Base-by-base conservation (phyloP, 164 flowering plant species). In the Echeveria elegans region DNA sequence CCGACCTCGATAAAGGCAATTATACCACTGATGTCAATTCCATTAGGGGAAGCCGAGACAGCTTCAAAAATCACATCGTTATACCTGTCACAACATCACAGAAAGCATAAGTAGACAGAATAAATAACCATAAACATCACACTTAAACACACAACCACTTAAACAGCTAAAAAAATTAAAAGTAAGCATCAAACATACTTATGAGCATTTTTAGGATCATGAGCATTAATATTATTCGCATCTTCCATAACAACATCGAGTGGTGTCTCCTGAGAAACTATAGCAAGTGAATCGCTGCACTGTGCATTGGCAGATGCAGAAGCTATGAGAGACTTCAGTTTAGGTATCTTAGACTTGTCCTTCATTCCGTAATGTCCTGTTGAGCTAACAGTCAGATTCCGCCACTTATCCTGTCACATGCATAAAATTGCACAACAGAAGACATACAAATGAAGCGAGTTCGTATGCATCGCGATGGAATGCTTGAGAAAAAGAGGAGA, bases 1-100 rank as follows among this genome's bases (percentile, higher is more conserved):
- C 64, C 28, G 64, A 61, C 64, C 64, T 61, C 32, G 28, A 61
- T 61, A 61, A 61, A 61, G 34, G 34, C 32, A 19, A 61, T 18
- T 26, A 61, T 61, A 24, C 18, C 64, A 61, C 64, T 53, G 60
- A 53, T 53, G 19, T 28, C 37, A 26, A 19, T 15, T 12, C 64
- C 64, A 61, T 61, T 61, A 26, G 32, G 16, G 9, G 34, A 18
- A 61, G 32, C 32, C 18, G 64, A 24, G 14, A 61, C 34, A 24
- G 64, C 64, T 61, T 61, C 32, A 28, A 61, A 61, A 28, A 61
- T 61, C 34, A 61, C 14, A 24, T 29, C 64, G 28, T 26, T 61
- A 29, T 61, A 61, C 64, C 64, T 26, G 32, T 7, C 19, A 61
- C 23, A 26, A 26, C n/a, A 61, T 26, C 19, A 30, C 29, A 61